phyloP scores from a whole-genome alignment of 2,329 filamentous ascomycete genomes.

The Blumeria graminis region DNA sequence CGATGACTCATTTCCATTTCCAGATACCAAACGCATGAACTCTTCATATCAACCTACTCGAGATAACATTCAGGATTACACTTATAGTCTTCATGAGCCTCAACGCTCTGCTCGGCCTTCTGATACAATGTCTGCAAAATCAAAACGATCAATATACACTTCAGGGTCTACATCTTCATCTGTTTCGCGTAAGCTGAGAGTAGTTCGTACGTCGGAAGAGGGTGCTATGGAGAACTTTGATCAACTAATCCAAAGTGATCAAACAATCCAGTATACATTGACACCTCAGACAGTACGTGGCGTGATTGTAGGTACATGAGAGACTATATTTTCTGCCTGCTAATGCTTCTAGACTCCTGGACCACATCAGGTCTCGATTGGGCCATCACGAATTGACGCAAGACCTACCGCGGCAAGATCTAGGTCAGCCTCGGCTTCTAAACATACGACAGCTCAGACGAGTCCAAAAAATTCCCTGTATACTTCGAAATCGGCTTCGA shows the following conservation, averaged over 20 bases:
- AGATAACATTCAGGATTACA: neutral
- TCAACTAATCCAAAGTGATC: conserved; percentile 56
- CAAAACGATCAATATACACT: conserved; percentile 16
- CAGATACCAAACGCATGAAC: neutral
- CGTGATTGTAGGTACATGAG: conserved; percentile 34
- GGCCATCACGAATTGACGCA: neutral
- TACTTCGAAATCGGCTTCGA: neutral
- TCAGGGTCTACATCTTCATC: conserved; percentile 27
- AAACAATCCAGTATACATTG: conserved; percentile 62
- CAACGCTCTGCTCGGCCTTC: too few species aligned
- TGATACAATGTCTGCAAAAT: too few species aligned
- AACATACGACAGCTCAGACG: conserved; percentile 3
- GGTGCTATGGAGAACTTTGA: conserved; percentile 40
- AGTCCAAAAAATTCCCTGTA: conserved; percentile 2
- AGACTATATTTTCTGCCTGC: neutral
- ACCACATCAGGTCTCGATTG: neutral
- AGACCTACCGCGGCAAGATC: neutral
- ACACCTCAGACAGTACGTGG: conserved; percentile 60
- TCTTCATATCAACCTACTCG: neutral
- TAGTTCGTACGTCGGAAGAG: conserved; percentile 33
- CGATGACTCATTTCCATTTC: neutral
- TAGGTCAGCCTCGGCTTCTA: neutral
- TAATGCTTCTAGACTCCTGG: neutral
- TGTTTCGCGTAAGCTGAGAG: conserved; percentile 22
- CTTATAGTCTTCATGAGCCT: neutral